Conservation (phyloP, 2,329 filamentous ascomycete species). For the Myriosclerotinia scirpicola region DNA sequence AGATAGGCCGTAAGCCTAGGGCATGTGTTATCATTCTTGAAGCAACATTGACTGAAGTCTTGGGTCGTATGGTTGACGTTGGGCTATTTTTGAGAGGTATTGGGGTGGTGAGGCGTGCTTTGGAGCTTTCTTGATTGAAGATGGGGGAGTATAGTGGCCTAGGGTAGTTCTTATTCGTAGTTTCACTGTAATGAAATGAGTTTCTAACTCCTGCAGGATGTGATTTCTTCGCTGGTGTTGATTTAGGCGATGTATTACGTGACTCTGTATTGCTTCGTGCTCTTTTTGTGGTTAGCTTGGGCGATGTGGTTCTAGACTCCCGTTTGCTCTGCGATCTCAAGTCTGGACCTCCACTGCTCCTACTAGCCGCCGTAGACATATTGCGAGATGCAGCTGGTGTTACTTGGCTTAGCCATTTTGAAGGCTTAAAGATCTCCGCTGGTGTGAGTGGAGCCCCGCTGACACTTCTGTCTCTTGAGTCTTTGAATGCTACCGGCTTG, state of each 20-base stretch:
- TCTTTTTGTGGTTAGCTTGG: background rate
- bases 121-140: background rate
- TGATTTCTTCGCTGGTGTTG: background rate
- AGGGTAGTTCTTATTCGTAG: background rate
- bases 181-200: background rate
- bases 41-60: constrained; percentile 1
- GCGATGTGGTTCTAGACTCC: no score
- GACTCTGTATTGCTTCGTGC: background rate
- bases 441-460: background rate
- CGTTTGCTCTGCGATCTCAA: background rate
- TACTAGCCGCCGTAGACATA: background rate
- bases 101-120: background rate
- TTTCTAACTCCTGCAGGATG: constrained; percentile 4
- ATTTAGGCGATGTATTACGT: background rate
- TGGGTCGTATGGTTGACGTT: background rate
- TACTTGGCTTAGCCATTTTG: background rate
- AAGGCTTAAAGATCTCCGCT: background rate
- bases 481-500: background rate
- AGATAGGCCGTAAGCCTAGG: background rate
- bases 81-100: background rate
- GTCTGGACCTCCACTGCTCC: no score
- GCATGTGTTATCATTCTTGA: constrained; percentile 10
- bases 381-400: background rate
- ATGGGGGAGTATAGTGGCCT: background rate
- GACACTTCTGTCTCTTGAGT: background rate